phyloP scores from a whole-genome alignment of 2,329 filamentous ascomycete species.

The Penicillium sclerotigenum region DNA sequence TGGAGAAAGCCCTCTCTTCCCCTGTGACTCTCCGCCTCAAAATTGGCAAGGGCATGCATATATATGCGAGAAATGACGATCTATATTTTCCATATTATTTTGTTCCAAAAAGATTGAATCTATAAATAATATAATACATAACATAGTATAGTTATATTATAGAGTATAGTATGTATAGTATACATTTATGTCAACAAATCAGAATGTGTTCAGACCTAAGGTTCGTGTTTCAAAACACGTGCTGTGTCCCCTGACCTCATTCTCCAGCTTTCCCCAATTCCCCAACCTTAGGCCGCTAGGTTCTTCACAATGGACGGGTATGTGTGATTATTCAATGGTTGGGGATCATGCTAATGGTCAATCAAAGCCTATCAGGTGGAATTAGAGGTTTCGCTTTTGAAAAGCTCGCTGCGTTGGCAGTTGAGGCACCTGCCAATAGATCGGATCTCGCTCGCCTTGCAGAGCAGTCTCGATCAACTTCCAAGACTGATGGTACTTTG shows the following conservation, averaged over 20 bases:
- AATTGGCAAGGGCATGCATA: not conserved
- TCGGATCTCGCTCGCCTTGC: slow-evolving; percentile 39
- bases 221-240: slow-evolving; percentile 19
- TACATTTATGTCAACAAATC: not conserved
- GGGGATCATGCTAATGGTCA: slow-evolving; percentile 11
- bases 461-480: slow-evolving; percentile 27
- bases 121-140: not conserved
- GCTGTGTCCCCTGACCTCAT: slow-evolving; percentile 11
- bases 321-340: slow-evolving; percentile 2
- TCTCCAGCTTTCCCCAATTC: slow-evolving; percentile 2
- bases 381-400: slow-evolving; percentile 44
- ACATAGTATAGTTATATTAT: not conserved
- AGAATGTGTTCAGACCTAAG: slow-evolving; percentile 5
- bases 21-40: slow-evolving; percentile 2
- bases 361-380: slow-evolving; percentile 30
- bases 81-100: not conserved
- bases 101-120: not conserved
- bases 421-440: slow-evolving; percentile 30
- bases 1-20: not conserved
- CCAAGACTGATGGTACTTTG: slow-evolving; percentile 28
- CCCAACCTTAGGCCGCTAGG: not conserved
- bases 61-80: not conserved
- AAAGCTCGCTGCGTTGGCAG: slow-evolving; percentile 44
- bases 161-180: not conserved
- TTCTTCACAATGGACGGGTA: slow-evolving; percentile 34